A percentile compares a stretch with the other conserved stretches of the same genome.
Evolutionary conservation across 2,329 filamentous ascomycete genomes (phyloP).

Genomic region (Nemania serpens): DNA sequence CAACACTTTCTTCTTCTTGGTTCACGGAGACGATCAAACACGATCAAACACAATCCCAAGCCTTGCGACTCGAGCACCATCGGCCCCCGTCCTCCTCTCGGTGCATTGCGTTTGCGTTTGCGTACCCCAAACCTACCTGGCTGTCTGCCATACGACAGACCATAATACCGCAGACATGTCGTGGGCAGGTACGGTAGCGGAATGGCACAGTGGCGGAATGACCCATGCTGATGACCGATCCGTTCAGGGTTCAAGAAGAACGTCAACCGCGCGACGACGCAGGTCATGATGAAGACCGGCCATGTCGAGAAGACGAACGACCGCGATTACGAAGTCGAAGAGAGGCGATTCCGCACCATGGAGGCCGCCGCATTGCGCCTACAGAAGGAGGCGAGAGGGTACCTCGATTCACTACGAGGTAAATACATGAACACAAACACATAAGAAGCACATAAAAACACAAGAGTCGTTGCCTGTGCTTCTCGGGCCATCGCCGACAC

Average conservation of each 20-base stretch:
- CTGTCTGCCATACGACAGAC: neutral
- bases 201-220: neutral
- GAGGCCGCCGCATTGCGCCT: constrained; percentile 89
- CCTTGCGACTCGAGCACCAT: too few species aligned
- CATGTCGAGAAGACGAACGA: constrained; percentile 99
- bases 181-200: constrained; percentile 63
- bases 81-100: neutral
- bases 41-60: neutral
- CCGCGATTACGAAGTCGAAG: constrained; percentile 97
- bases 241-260: constrained; percentile 83
- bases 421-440: neutral
- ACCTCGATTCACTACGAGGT: constrained; percentile 93
- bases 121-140: neutral
- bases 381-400: constrained; percentile 98
- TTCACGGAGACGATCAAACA: neutral
- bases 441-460: too few species aligned
- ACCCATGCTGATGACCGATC: constrained; percentile 22
- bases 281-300: constrained; percentile 99
- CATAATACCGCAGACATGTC: constrained; percentile 58
- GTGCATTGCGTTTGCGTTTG: neutral
- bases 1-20: neutral
- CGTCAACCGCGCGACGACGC: constrained; percentile 97
- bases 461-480: neutral
- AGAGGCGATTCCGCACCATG: constrained; percentile 96
- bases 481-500: neutral